Base-by-base conservation (phyloP, 495 filamentous ascomycete genomes). In the Penicillium simplicissimum region DNA sequence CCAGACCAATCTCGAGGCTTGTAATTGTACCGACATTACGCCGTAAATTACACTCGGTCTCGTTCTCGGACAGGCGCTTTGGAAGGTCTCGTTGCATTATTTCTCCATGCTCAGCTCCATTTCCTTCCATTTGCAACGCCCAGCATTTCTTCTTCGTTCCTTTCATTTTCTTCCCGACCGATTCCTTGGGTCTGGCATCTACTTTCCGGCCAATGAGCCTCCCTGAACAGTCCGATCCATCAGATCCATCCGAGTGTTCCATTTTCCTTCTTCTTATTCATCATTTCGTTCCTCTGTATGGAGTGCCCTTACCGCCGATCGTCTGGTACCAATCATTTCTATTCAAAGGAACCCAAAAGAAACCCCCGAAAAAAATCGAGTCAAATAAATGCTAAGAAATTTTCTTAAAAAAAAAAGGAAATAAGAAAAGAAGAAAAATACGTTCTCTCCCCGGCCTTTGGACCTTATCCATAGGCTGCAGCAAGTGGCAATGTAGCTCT, bases 141-240 rank as follows among this genome's bases (percentile, higher is more conserved):
- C 19, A 21, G 21, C 13, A 31, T 54, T 59, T 57, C 33, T 45
- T 45, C 11, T 11, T 21, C 8, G 9, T 45, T 19, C 3, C 2
- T 45, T 40, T 15, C 5, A 15, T 40, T 15, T 31, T 34, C 43
- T 55, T 62, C 66, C 63, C 57, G 61, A 65, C 65, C 57, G 57
- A 59, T 60, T 61, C 63, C 61, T 59, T 61, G 58, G 58, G 49
- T 53, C 58, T 47, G 37, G 14, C 31, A 36, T 51, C 53, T 25
- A 28, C 2, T 52, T 52, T 45, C 28, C 37, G 28, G 15, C 53
- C 51, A 49, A 31, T 49, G 5, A 23, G 19, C 8, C 42, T 21
- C 10, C 42, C 10, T 11, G 14, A 23, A 13, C 42, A 42, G 40
- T n/a, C 42, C 42, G 42, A 45, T 45, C 42, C 42, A 23, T 21